These are phyloP conservation scores for Musa itinerans DNA, from an alignment of 176 grass and related monocot species.

Conservation along the genomic window DNA sequence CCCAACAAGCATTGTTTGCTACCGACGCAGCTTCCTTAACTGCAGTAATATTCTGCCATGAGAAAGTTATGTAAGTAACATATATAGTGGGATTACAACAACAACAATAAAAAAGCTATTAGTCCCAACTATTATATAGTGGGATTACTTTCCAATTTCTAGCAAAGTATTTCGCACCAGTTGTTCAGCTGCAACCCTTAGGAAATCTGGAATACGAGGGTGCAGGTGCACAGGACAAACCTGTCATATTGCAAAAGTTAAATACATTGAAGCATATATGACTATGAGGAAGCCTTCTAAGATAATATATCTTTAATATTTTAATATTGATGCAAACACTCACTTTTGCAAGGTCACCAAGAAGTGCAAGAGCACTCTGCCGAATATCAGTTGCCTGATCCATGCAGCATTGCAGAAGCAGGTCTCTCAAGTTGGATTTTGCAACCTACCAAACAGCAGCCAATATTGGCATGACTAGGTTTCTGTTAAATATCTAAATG, in stretches of 20 bases:
- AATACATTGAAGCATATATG: background rate
- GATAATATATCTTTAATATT: background rate
- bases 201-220: conserved; percentile 67
- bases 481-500: background rate
- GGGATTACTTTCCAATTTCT: background rate
- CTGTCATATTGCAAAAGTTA: conserved; percentile 30
- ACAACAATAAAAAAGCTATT: too few relatives aligned
- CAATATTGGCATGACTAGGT: background rate
- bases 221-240: conserved; percentile 89
- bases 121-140: too few relatives aligned
- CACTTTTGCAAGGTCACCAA: conserved; percentile 94
- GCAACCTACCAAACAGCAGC: conserved; percentile 37
- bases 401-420: conserved; percentile 91
- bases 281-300: background rate
- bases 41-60: conserved; percentile 43
- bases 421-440: conserved; percentile 71
- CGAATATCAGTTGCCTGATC: conserved; percentile 86
- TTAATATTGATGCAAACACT: background rate
- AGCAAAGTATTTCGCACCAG: conserved; percentile 39
- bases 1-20: conserved; percentile 98
- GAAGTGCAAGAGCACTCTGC: conserved; percentile 91
- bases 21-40: conserved; percentile 92
- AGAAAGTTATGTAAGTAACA: conserved; percentile 21
- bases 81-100: background rate
- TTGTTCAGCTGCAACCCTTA: conserved; percentile 88